phyloP scores from a whole-genome alignment of 306 rosid species.

The Corylus heterophylla region DNA sequence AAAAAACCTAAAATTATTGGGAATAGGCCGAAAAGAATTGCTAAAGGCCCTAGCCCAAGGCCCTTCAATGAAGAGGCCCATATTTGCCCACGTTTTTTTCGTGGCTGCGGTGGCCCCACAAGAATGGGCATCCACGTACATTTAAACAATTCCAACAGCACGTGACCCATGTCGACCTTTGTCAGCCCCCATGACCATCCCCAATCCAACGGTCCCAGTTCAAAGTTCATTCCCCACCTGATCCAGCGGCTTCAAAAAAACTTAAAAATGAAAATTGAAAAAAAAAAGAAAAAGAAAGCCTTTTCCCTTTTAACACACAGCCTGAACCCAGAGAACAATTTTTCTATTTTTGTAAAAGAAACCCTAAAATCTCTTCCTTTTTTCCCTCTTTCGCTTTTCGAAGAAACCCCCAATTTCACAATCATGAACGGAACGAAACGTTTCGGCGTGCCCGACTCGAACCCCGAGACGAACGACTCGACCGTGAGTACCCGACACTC shows the following conservation, averaged over 20 bases:
- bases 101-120: slow-evolving; percentile 10
- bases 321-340: slow-evolving; percentile 12
- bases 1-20: too few species aligned
- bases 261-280: neutral
- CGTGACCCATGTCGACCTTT: slow-evolving; percentile 27
- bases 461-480: slow-evolving; percentile 54
- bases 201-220: slow-evolving; percentile 46
- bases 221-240: slow-evolving; percentile 42
- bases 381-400: neutral
- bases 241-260: slow-evolving; percentile 39
- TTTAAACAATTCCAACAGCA: slow-evolving; percentile 5
- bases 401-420: slow-evolving; percentile 25
- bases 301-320: slow-evolving; percentile 16
- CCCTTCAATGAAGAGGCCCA: neutral
- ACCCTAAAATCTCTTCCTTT: slow-evolving; percentile 36
- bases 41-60: too few species aligned
- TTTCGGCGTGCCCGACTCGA: slow-evolving; percentile 58
- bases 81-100: neutral
- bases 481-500: slow-evolving; percentile 47
- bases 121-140: neutral
- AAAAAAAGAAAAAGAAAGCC: slow-evolving; percentile 5
- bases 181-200: slow-evolving; percentile 15
- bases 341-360: neutral
- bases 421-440: slow-evolving; percentile 80
- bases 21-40: too few species aligned